These are phyloP conservation scores for Leishmania major DNA, from an alignment of 208 protist genomes.

Conservation along the genomic window DNA sequence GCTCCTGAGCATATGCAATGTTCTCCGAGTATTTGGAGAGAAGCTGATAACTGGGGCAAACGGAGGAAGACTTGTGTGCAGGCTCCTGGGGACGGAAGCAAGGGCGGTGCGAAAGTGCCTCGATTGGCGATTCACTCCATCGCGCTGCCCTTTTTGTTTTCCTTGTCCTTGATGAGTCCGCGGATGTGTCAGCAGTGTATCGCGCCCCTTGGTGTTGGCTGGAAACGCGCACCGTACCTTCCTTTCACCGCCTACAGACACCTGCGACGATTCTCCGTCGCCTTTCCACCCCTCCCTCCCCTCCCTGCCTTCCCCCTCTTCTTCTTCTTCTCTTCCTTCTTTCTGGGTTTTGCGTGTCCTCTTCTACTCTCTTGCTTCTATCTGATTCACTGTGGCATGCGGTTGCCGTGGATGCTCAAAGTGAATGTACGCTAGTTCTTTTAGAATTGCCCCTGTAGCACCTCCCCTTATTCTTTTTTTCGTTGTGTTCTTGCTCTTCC, in stretches of 20 bases:
- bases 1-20: background rate
- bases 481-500: background rate
- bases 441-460: background rate
- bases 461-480: background rate
- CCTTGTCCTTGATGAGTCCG: background rate
- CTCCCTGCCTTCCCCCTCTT: too few relatives aligned
- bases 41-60: background rate
- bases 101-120: background rate
- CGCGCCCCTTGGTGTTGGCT: background rate
- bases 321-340: background rate
- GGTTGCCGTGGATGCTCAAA: background rate
- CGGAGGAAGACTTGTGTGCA: background rate
- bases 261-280: background rate
- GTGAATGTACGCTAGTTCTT: background rate
- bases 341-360: background rate
- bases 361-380: background rate
- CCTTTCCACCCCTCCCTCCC: too few relatives aligned
- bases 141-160: background rate
- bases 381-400: background rate
- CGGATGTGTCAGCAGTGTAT: background rate
- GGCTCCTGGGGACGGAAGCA: background rate
- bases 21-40: background rate
- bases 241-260: background rate
- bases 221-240: background rate
- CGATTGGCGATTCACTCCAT: background rate